Conservation (phyloP, 2,329 filamentous ascomycete genomes). For the Chalara sp. region DNA sequence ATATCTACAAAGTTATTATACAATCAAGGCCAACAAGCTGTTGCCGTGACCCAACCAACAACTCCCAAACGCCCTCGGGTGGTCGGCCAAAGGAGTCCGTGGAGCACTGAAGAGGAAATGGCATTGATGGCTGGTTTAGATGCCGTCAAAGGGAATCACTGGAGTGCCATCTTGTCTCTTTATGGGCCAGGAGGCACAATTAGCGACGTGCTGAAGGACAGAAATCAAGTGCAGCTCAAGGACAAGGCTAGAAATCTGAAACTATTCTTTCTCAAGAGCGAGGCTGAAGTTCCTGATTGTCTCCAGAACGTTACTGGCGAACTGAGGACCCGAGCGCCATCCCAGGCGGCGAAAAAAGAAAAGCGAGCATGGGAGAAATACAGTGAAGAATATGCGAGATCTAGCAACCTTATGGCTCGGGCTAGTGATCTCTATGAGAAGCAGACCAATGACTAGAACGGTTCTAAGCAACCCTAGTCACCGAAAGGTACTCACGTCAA, state of each 20-base stretch:
- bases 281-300: constrained; percentile 84
- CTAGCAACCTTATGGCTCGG: constrained; percentile 54
- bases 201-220: constrained; percentile 77
- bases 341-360: constrained; percentile 62
- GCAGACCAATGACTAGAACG: background rate
- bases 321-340: constrained; percentile 76
- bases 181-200: constrained; percentile 76
- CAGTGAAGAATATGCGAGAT: constrained; percentile 52
- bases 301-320: constrained; percentile 84
- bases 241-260: constrained; percentile 89
- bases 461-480: too few species aligned
- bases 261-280: constrained; percentile 85
- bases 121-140: constrained; percentile 84
- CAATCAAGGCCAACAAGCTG: constrained; percentile 47
- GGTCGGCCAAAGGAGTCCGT: constrained; percentile 62
- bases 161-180: constrained; percentile 83
- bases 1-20: constrained; percentile 49
- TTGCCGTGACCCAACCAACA: constrained; percentile 43
- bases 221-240: constrained; percentile 87
- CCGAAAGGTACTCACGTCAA: too few species aligned
- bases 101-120: constrained; percentile 85
- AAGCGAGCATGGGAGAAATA: constrained; percentile 51
- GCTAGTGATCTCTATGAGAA: constrained; percentile 37
- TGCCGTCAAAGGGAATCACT: constrained; percentile 83
- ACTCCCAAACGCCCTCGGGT: constrained; percentile 43